phyloP scores from a whole-genome alignment of 768 basidiomycete genomes.

The Calvatia gigantea region DNA sequence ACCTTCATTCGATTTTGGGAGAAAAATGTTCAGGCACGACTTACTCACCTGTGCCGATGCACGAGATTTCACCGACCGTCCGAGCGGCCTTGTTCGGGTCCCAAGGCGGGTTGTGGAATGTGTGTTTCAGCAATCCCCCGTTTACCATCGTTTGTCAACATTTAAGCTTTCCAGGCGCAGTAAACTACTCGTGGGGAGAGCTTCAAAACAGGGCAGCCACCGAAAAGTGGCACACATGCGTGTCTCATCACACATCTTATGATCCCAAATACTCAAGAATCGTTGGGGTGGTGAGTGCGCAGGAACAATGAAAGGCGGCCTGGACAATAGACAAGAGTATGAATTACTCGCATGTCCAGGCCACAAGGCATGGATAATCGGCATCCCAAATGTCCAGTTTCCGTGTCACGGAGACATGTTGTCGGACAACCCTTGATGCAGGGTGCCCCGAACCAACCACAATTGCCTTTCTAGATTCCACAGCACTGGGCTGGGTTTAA shows the following conservation, averaged over 20 bases:
- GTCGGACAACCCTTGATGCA: constrained; percentile 6
- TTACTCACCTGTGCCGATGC: neutral
- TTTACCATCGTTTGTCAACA: neutral
- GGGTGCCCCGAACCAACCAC: neutral
- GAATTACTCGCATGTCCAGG: neutral
- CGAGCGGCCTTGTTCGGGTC: neutral
- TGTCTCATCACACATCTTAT: neutral
- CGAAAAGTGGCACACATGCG: neutral
- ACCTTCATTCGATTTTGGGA: neutral
- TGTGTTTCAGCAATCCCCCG: no score
- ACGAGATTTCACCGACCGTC: neutral
- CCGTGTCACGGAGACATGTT: constrained; percentile 1
- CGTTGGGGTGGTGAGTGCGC: neutral
- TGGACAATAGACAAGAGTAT: neutral
- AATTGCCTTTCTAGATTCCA: neutral
- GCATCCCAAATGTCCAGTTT: constrained; percentile 9
- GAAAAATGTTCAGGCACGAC: neutral
- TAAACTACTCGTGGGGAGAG: no score
- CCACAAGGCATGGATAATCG: neutral
- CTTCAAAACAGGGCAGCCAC: neutral
- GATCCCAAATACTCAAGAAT: no score
- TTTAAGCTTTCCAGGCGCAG: neutral
- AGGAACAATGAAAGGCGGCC: neutral
- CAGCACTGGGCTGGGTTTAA: neutral
- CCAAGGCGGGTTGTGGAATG: neutral